Conservation (phyloP, 805 yeast species). For the Schizosaccharomyces lindneri region DNA sequence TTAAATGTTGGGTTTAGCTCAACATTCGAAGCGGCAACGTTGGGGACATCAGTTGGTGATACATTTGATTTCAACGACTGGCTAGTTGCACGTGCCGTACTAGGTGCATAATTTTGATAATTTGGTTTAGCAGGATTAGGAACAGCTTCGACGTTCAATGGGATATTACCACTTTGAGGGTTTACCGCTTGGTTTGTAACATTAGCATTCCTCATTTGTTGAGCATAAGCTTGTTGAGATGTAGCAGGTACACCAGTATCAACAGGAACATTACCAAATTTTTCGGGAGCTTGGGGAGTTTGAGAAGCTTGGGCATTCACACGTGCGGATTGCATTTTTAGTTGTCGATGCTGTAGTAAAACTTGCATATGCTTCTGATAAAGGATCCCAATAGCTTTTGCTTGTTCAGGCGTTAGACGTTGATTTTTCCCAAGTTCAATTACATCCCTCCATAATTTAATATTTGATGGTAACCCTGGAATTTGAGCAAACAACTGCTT, state of each 20-base stretch:
- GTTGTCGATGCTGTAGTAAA: background rate
- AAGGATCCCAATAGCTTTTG: background rate
- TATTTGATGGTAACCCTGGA: background rate
- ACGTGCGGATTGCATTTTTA: background rate
- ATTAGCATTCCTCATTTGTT: background rate
- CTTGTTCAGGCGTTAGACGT: background rate
- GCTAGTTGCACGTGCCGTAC: background rate
- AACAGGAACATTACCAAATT: background rate
- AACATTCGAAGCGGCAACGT: background rate
- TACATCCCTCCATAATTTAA: background rate
- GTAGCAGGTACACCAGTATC: background rate
- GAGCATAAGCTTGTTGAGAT: background rate
- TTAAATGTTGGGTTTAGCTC: background rate
- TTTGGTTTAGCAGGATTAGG: background rate
- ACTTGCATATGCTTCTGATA: background rate
- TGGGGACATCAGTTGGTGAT: background rate
- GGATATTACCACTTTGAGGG: too few species aligned
- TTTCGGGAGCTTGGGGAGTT: background rate
- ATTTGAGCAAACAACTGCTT: background rate
- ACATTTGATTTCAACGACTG: background rate
- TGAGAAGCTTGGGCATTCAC: background rate
- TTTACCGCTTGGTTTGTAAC: too few species aligned
- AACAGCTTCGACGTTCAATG: background rate
- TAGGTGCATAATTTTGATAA: background rate
- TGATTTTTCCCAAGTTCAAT: background rate